Evolutionary conservation across 148 eudicot species (phyloP), one percentile per base, ranked within the genome.

Genomic region (Rhododendron griersonianum): DNA sequence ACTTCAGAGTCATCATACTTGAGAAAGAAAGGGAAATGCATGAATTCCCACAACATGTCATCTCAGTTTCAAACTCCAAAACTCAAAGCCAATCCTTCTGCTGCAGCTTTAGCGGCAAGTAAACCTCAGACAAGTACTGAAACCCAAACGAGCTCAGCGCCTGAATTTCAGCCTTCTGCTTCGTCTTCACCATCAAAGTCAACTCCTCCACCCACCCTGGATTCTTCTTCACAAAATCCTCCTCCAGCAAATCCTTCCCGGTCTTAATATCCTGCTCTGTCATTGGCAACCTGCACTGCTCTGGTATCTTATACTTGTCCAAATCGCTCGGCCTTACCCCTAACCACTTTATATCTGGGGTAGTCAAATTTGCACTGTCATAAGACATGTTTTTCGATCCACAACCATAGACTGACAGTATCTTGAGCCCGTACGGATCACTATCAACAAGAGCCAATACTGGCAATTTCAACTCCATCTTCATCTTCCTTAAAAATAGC

Each of bases 371-470:
- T 0, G 98, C 95, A 77, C 99, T 97, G 82, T 97, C 99, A 87
- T 97, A 95, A 0, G 98, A 97, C 99, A 97, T 97, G 84, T 97
- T 97, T 95, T 97, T 97, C 14, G 98, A 97, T 5, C 99, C 98
- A 88, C 98, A 97, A 1, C 98, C 98, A 84, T 97, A 95, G 23
- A 97, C 98, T 3, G 99, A 97, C 86, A 97, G 73, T 2, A 95
- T 97, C 92, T 97, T 97, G 90, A 97, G 85, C 80, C 98, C 98
- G 73, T 95, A 97, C 1, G 98, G 99, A 90, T 97, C 99, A 87
- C 98, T 97, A 81, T 97, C 99, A 65, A 97, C 98, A 83, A 97
- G 89, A 0, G 99, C 99, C 86, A 97, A 86, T 5, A 97, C 98
- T 0, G 98, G 99, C 61, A 97, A 86, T 80, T 93, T 94, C 86